Evolutionary conservation across 352 stramenopile species (phyloP), one percentile per base, ranked within the genome.

Genomic region (Peronosclerospora sorghi): DNA sequence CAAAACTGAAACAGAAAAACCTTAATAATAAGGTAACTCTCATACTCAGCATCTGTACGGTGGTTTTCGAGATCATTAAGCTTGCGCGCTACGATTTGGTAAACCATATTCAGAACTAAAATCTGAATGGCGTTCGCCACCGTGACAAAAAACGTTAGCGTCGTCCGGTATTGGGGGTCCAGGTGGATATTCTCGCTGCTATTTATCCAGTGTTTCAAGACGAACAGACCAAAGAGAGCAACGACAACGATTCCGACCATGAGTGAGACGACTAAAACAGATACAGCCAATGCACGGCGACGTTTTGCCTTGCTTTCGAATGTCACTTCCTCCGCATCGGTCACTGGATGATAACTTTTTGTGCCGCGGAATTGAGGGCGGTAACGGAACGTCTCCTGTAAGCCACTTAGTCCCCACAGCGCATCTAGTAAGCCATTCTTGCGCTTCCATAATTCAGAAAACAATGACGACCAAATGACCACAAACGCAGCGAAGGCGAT

Each of bases 1-100:
- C 95, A 94, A 52, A 98, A 98, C 56, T 96, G 83, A 60, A 99
- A 99, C 26, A 97, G 64, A 47, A 98, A 98, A 8, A 97, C 94
- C 68, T 99, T 99, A 63, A 95, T 90, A 43, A 98, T 97, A 45
- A 99, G 68, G 42, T 88, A 62, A 51, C 94, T 95, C 40, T 92
- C 70, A 56, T 91, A 95, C 52, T 88, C 73, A 9, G 67, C 70
- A 18, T 94, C 77, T 0, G 86, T 97, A 27, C 83, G 83, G 56
- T 97, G 85, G 52, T 95, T 96, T 66, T 97, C 88, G 21, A 81
- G 89, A 39, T 97, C 73, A 60, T 97, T 98, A 24, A 99, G 62
- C 35, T 79, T 79, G 18, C 86, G 70, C 5, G 95, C 95, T 17
- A 98, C 62, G 36, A 48, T 65, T 40, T 83, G 89, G 38, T 98